Evolutionary conservation across 352 stramenopile genomes (phyloP).

Genomic region (Globisporangium barbulae): DNA sequence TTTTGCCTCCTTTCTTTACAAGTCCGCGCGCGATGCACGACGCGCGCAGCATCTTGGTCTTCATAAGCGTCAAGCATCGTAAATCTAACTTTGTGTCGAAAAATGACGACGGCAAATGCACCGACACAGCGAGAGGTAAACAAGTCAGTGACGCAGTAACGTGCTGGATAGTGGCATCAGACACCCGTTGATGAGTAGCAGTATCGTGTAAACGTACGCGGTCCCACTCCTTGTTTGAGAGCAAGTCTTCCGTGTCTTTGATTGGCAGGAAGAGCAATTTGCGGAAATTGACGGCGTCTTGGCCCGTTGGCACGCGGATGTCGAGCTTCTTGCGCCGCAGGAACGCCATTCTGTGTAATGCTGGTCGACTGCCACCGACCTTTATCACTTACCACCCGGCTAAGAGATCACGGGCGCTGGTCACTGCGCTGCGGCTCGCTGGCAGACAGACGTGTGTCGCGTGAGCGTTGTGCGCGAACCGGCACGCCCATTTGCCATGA

Average conservation of each 20-base stretch:
- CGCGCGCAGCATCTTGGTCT: slow-evolving; percentile 78
- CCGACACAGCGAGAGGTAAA: neutral
- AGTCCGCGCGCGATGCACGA: slow-evolving; percentile 69
- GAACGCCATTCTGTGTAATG: slow-evolving; percentile 35
- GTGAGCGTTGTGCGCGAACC: neutral
- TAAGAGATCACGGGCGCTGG: too few relatives aligned
- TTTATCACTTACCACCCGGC: neutral
- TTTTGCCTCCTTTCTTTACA: slow-evolving; percentile 63
- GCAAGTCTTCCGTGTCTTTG: slow-evolving; percentile 61
- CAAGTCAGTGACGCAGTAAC: neutral
- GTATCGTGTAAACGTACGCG: slow-evolving; percentile 28
- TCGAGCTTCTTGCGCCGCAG: slow-evolving; percentile 59
- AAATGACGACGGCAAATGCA: neutral
- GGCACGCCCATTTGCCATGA: neutral
- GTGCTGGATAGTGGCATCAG: too few relatives aligned
- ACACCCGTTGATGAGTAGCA: too few relatives aligned
- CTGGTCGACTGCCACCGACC: neutral
- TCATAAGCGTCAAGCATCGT: slow-evolving; percentile 78
- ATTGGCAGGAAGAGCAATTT: slow-evolving; percentile 76
- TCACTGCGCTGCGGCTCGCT: neutral
- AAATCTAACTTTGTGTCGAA: slow-evolving; percentile 50
- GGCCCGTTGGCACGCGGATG: slow-evolving; percentile 65
- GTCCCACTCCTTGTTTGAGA: slow-evolving; percentile 69
- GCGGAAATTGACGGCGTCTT: slow-evolving; percentile 73
- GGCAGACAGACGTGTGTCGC: too few relatives aligned